A percentile compares a stretch with the other conserved stretches of the same genome.
Conservation (phyloP, 768 basidiomycete species). For the Amanita subjunquillea region DNA sequence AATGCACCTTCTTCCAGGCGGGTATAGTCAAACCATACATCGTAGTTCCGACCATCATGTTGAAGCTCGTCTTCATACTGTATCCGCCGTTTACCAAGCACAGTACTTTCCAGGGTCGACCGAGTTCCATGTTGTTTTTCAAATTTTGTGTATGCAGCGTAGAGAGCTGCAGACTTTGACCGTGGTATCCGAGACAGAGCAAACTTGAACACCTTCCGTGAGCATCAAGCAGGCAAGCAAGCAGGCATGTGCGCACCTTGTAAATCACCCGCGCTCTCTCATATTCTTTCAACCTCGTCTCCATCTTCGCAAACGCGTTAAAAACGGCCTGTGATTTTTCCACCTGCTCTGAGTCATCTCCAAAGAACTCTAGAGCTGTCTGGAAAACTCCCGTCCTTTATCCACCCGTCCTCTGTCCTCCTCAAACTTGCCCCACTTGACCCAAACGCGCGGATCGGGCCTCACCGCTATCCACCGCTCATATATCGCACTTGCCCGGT, state of each 20-base stretch:
- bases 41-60: conserved; percentile 91
- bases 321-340: conserved; percentile 87
- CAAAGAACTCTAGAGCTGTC: conserved; percentile 64
- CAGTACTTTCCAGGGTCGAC: conserved; percentile 82
- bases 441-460: conserved; percentile 75
- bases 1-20: conserved; percentile 87
- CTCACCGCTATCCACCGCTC: conserved; percentile 79
- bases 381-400: conserved; percentile 55
- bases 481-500: conserved; percentile 87
- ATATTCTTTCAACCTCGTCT: conserved; percentile 90
- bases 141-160: conserved; percentile 92
- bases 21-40: conserved; percentile 97
- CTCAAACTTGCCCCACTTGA: conserved; percentile 83
- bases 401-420: conserved; percentile 55
- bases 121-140: conserved; percentile 96
- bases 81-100: conserved; percentile 94
- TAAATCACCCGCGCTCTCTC: conserved; percentile 96
- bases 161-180: conserved; percentile 81
- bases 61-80: conserved; percentile 95
- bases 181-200: conserved; percentile 89
- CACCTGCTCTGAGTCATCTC: conserved; percentile 62
- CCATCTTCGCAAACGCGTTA: conserved; percentile 87
- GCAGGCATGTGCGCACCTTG: conserved; percentile 45
- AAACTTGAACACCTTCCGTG: conserved; percentile 45
- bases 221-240: background rate